Base-by-base conservation (phyloP, 164 flowering plant species). In the Platanus orientalis region DNA sequence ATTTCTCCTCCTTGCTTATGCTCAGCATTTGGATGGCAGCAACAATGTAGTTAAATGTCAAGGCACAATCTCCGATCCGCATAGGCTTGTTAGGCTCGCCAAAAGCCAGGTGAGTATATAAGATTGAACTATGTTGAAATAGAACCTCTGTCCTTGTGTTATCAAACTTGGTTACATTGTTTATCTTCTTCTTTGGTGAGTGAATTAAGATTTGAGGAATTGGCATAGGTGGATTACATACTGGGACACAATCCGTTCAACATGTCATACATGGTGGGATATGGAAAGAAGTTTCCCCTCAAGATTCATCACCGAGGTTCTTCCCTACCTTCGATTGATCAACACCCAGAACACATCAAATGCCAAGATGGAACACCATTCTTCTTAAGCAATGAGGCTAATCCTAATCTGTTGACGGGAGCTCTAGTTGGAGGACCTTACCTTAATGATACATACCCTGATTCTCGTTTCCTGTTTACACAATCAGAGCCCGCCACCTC, bases 181-280 rank as follows among this genome's bases (percentile, higher is more conserved):
- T 32, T 9, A 32, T n/a, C n/a, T n/a, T 9, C 39, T 32, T 32
- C 39, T 32, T 4, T 4, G 9, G 5, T 5, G 9, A 32, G 39
- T 32, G 39, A 4, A 9, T 32, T 32, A 32, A 32, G 39, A 32
- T 32, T 32, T 32, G 5, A 9, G 39, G 9, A 32, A 4, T 32
- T 32, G 39, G 39, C 5, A 6, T 14, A 84, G 86, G 86, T 82
- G 60, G 83, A 82, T 67, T 84, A 84, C 52, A 76, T 84, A 60
- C 69, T 84, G 1, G 89, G 95, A 42, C 66, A 66, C 65, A 89
- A 89, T 55, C 91, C 92, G 19, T 23, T 71, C 60, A 61, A 62
- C 4, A 81, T 84, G 87, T 88, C 96, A 21, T 89, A 84, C 76
- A 89, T 89, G 96, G 92, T 89, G 47, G 92, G 92, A 58, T 86